Evolutionary conservation across 164 flowering plant species (phyloP), one percentile per base, ranked within the genome.

Genomic region (Chimonanthus salicifolius): DNA sequence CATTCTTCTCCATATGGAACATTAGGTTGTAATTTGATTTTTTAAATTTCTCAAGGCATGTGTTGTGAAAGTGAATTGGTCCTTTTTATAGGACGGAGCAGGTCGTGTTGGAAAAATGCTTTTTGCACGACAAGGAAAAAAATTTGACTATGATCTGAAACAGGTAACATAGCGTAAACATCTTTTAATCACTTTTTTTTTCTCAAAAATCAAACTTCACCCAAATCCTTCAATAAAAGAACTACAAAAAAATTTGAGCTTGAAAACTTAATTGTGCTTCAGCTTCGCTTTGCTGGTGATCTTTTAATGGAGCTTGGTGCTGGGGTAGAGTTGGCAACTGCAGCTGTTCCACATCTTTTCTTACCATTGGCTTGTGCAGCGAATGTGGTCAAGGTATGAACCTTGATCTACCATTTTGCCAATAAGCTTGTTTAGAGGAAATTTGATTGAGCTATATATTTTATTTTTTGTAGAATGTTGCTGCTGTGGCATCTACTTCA

Each of bases 321-420:
- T 78, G 98, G 90, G 33, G 83, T 96, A 50, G 99, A 96, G 86
- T 86, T 96, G 85, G 97, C 89, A 69, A 96, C 98, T 78, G 89
- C 98, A 76, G 97, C 92, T 64, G 84, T 85, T 75, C 99, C 99
- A 13, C 97, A 96, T 69, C 91, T 96, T 76, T 96, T 96, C 82
- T 88, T 96, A 73, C 99, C 99, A 76, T 80, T 96, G 81, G 99
- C 99, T 74, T 96, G 99, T 89, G 95, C 88, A 74, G 99, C 99
- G 67, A 95, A 93, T 84, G 92, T 95, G 46, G 91, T 85, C 6
- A 95, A 95, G 98, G 98, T 95, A 72, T 49, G 71, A 65, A 15
- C 62, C n/a, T 58, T 16, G n/a, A 73, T 64, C 47, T 74, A 15
- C 33, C 16, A 72, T 70, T 7, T 62, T 46, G 44, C 67, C 60